Percentiles rank a stretch among this genome's conserved stretches.
Conservation (phyloP, 169 alveolate species). For the Plasmodium cynomolgi region DNA sequence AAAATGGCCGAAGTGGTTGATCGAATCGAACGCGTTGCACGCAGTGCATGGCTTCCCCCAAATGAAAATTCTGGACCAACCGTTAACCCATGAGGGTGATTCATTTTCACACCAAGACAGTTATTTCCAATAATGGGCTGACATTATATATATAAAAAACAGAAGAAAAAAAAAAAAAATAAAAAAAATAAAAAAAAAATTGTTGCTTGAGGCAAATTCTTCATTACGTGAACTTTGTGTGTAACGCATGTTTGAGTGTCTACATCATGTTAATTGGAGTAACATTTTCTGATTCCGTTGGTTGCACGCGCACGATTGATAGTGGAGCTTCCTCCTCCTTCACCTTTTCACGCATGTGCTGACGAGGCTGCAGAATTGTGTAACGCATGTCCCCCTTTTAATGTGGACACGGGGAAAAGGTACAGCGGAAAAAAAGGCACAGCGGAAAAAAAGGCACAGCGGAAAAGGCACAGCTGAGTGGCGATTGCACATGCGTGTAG, state of each 20-base stretch:
- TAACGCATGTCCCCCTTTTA: neutral
- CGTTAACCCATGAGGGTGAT: neutral
- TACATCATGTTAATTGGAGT: neutral
- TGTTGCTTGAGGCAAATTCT: neutral
- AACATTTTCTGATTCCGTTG: neutral
- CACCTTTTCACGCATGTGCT: neutral
- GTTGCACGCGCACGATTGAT: neutral
- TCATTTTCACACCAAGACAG: conserved; percentile 5
- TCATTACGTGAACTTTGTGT: neutral
- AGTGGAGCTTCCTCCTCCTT: neutral
- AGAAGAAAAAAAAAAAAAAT: neutral
- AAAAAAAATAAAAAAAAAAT: neutral
- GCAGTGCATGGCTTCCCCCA: neutral
- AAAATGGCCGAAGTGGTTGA: neutral
- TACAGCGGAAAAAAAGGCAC: too few species aligned
- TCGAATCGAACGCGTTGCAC: neutral
- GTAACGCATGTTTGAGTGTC: neutral
- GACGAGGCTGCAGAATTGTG: neutral
- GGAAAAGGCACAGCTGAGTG: neutral
- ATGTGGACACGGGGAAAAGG: neutral
- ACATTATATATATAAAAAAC: neutral
- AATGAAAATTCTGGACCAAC: neutral
- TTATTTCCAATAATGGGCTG: neutral
- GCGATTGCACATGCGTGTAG: neutral
- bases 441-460: neutral